phyloP scores from a whole-genome alignment of 371 early-diverging fungal species.

The Mortierella sp. region DNA sequence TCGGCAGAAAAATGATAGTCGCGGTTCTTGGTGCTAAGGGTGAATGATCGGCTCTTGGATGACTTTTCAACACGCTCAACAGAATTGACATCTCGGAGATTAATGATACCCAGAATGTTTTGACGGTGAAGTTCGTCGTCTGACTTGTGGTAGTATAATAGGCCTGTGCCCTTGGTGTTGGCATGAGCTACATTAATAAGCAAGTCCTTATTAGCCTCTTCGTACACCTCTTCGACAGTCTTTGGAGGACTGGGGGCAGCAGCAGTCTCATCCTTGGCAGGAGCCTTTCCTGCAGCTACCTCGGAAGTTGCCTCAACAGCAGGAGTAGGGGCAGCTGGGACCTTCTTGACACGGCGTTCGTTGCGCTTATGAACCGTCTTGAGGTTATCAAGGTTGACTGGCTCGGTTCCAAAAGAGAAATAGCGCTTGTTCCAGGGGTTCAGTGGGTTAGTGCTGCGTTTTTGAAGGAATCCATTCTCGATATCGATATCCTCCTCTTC shows the following conservation, averaged over 20 bases:
- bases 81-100: slow-evolving; percentile 58
- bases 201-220: slow-evolving; percentile 55
- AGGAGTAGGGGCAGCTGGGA: slow-evolving; percentile 16
- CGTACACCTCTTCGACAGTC: slow-evolving; percentile 55
- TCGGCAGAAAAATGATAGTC: slow-evolving; percentile 59
- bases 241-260: slow-evolving; percentile 16
- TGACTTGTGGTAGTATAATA: slow-evolving; percentile 60
- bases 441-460: slow-evolving; percentile 59
- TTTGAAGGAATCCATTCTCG: slow-evolving; percentile 54
- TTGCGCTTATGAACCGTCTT: slow-evolving; percentile 60
- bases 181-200: slow-evolving; percentile 61
- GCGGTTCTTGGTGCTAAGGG: slow-evolving; percentile 58
- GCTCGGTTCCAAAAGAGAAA: slow-evolving; percentile 56
- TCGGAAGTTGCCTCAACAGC: slow-evolving; percentile 26
- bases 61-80: slow-evolving; percentile 55
- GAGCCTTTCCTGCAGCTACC: slow-evolving; percentile 42
- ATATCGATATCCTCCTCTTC: slow-evolving; percentile 47
- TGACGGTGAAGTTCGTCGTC: slow-evolving; percentile 49
- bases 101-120: slow-evolving; percentile 60
- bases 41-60: slow-evolving; percentile 57
- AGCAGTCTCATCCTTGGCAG: slow-evolving; percentile 36
- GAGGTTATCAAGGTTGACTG: slow-evolving; percentile 52
- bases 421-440: slow-evolving; percentile 63
- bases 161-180: slow-evolving; percentile 57
- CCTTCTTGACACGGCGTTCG: slow-evolving; percentile 51